Conservation (phyloP, 2,329 filamentous ascomycete species). For the Graphilbum ipis-grandicollis region DNA sequence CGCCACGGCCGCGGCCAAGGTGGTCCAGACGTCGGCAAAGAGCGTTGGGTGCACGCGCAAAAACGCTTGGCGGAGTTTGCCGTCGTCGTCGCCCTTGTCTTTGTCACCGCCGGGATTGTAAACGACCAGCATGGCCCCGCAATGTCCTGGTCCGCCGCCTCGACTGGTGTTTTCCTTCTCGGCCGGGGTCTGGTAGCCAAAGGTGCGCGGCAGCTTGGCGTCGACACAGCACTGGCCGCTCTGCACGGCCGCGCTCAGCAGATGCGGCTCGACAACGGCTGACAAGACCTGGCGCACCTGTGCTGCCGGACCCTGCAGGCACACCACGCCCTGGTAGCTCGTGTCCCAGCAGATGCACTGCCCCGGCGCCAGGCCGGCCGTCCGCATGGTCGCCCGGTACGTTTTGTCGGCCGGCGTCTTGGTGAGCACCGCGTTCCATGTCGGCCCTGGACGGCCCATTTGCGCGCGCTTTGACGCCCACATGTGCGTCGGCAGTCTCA, state of each 20-base stretch:
- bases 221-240: constrained; percentile 5
- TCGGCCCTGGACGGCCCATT: constrained; percentile 62
- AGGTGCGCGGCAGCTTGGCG: constrained; percentile 7
- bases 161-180: neutral
- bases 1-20: constrained; percentile 34
- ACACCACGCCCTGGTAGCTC: constrained; percentile 83
- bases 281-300: constrained; percentile 5
- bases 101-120: constrained; percentile 4
- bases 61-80: constrained; percentile 1
- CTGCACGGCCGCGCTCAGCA: constrained; percentile 2
- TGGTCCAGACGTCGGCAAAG: constrained; percentile 51
- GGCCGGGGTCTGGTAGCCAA: constrained; percentile 6
- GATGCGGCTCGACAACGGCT: constrained; percentile 5
- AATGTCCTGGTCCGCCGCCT: constrained; percentile 7
- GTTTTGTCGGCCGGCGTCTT: constrained; percentile 77
- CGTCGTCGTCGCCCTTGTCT: neutral
- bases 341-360: constrained; percentile 63
- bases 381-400: constrained; percentile 74
- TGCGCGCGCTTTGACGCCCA: constrained; percentile 86
- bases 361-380: constrained; percentile 56
- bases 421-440: constrained; percentile 86
- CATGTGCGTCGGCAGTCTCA: constrained; percentile 85
- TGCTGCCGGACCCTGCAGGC: constrained; percentile 41
- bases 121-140: constrained; percentile 6
- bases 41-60: constrained; percentile 56